These are phyloP conservation scores for Sporothrix euskadiensis DNA, from an alignment of 2,329 filamentous ascomycete species.

Conservation along the genomic window DNA sequence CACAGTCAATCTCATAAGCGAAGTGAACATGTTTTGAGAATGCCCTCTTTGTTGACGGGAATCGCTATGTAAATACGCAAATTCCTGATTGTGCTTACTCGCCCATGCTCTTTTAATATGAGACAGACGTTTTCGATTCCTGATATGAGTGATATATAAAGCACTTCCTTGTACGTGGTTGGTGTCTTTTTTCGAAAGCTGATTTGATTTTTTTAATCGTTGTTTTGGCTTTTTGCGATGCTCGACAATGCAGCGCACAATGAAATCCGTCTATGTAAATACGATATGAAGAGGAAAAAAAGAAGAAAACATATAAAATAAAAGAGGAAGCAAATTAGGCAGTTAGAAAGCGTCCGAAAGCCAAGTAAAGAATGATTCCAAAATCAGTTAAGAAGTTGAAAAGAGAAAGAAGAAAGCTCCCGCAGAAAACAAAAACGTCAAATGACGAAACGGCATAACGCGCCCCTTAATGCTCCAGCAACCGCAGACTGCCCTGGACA, in stretches of 20 bases:
- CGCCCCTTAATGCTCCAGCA: constrained; percentile 61
- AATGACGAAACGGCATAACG: neutral
- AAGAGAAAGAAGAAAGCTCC: neutral
- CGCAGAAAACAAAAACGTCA: neutral
- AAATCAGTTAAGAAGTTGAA: neutral
- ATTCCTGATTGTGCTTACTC: neutral
- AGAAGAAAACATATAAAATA: neutral
- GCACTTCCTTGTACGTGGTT: neutral
- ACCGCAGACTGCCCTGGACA: constrained; percentile 89
- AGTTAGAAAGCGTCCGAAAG: neutral
- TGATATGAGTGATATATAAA: neutral
- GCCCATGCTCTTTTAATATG: neutral
- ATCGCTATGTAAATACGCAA: neutral
- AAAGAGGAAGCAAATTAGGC: neutral
- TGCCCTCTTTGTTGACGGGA: no score
- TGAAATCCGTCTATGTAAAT: constrained; percentile 10
- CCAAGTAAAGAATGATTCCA: constrained; percentile 7
- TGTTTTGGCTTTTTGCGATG: constrained; percentile 11
- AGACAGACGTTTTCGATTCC: neutral
- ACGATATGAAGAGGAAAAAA: neutral
- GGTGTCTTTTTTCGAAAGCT: neutral
- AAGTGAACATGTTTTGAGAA: neutral
- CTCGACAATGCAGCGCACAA: neutral
- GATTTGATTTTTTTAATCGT: neutral
- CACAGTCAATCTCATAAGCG: neutral